These are phyloP conservation scores for Penicillium sp. DNA, from an alignment of 2,329 filamentous ascomycete species.

Conservation along the genomic window DNA sequence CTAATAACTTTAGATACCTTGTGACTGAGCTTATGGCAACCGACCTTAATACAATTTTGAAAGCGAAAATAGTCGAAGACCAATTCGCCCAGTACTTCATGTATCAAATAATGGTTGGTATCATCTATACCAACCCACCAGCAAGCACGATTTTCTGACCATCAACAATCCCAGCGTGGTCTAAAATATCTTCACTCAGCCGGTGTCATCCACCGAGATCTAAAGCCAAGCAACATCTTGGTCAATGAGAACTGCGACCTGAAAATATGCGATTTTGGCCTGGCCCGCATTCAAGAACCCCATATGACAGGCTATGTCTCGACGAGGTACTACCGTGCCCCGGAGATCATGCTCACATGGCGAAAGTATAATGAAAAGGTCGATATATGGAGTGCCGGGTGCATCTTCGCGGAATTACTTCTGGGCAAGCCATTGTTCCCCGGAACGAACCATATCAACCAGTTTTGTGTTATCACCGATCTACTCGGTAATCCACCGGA, in stretches of 20 bases:
- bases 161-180: constrained; percentile 65
- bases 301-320: constrained; percentile 99
- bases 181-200: constrained; percentile 99
- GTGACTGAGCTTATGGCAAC: constrained; percentile 96
- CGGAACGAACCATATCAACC: constrained; percentile 98
- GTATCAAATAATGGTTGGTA: constrained; percentile 86
- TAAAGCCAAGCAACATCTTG: constrained; percentile 98
- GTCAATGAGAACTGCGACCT: constrained; percentile 99
- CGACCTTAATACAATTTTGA: constrained; percentile 90
- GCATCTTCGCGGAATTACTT: constrained; percentile 98
- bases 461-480: constrained; percentile 99
- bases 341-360: constrained; percentile 99
- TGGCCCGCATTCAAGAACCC: constrained; percentile 94
- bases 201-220: constrained; percentile 92
- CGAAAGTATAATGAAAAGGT: constrained; percentile 99
- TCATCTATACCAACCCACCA: neutral
- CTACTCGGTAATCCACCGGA: constrained; percentile 91
- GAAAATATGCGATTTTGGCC: constrained; percentile 98
- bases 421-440: constrained; percentile 97
- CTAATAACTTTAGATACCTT: constrained; percentile 67
- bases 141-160: neutral
- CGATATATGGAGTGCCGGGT: constrained; percentile 98
- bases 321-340: constrained; percentile 95
- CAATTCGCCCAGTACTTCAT: constrained; percentile 99
- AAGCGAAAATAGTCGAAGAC: constrained; percentile 91